Percentiles rank a stretch among this genome's conserved stretches.
Conservation (phyloP, 2,329 filamentous ascomycete genomes). For the Trichothecium sympodiale region DNA sequence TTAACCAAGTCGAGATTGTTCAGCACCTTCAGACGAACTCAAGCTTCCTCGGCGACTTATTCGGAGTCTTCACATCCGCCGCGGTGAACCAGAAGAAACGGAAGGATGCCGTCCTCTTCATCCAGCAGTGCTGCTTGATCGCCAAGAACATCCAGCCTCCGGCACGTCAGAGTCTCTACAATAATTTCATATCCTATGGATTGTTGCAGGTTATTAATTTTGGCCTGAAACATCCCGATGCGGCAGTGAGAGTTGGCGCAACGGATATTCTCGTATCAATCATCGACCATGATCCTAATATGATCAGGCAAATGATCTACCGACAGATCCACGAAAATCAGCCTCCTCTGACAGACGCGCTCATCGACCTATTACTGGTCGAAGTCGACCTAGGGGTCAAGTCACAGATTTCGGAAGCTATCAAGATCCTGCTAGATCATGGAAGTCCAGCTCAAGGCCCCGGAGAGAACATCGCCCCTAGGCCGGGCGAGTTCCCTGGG, state of each 20-base stretch:
- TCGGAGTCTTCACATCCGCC: constrained; percentile 66
- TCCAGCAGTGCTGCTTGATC: constrained; percentile 90
- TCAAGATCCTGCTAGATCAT: constrained; percentile 85
- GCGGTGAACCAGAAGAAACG: constrained; percentile 60
- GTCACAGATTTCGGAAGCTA: constrained; percentile 86
- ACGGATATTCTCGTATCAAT: constrained; percentile 89
- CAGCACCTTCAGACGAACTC: constrained; percentile 81
- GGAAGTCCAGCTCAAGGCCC: constrained; percentile 33
- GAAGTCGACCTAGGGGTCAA: constrained; percentile 93
- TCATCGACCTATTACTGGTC: constrained; percentile 83
- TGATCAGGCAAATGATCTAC: constrained; percentile 90
- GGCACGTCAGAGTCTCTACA: constrained; percentile 70
- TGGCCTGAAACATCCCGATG: constrained; percentile 74
- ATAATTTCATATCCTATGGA: constrained; percentile 80
- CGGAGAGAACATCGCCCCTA: constrained; percentile 45
- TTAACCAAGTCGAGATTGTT: constrained; percentile 97
- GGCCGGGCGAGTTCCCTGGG: constrained; percentile 56
- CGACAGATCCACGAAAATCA: constrained; percentile 83
- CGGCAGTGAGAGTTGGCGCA: constrained; percentile 77
- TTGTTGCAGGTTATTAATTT: constrained; percentile 86
- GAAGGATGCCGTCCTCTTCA: constrained; percentile 91
- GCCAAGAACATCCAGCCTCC: constrained; percentile 88
- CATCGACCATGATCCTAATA: constrained; percentile 89
- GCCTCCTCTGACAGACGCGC: constrained; percentile 75
- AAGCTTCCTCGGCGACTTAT: constrained; percentile 72